Conservation (phyloP, 2,329 filamentous ascomycete genomes). For the Scolecobasidium constrictum region DNA sequence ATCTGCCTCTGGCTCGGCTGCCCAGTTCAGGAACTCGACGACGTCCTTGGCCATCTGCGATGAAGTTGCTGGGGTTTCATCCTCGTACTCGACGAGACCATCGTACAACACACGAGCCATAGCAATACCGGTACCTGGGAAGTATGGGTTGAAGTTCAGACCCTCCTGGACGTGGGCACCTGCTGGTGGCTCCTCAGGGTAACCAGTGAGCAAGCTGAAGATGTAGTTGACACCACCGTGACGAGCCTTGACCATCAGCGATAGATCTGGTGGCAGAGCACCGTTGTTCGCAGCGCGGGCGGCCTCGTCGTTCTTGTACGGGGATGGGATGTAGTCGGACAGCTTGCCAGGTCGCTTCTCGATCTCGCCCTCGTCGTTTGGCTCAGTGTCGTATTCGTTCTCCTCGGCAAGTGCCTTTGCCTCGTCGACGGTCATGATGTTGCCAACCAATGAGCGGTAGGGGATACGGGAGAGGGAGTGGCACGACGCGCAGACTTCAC, state of each 20-base stretch:
- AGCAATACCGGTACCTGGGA: conserved; percentile 96
- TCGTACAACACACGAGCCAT: conserved; percentile 99
- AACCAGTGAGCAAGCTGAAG: conserved; percentile 92
- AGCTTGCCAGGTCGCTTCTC: conserved; percentile 98
- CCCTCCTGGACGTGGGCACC: conserved; percentile 76
- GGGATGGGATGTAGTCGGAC: conserved; percentile 87
- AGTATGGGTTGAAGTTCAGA: conserved; percentile 99
- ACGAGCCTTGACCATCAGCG: conserved; percentile 91
- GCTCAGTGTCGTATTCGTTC: conserved; percentile 97
- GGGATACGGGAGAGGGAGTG: conserved; percentile 92
- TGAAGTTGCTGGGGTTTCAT: conserved; percentile 83
- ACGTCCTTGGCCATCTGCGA: conserved; percentile 99
- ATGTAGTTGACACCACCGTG: conserved; percentile 99
- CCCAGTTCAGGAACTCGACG: conserved; percentile 97
- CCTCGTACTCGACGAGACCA: conserved; percentile 95
- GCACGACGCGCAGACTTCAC: conserved; percentile 94
- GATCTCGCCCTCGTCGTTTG: conserved; percentile 95
- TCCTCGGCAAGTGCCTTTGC: conserved; percentile 95
- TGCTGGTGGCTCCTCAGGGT: conserved; percentile 90
- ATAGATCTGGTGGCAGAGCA: conserved; percentile 93
- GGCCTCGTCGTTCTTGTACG: conserved; percentile 99
- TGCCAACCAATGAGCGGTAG: conserved; percentile 84
- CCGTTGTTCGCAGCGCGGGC: conserved; percentile 97
- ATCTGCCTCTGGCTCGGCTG: conserved; percentile 98
- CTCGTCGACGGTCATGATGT: conserved; percentile 90